phyloP scores from a whole-genome alignment of 768 basidiomycete genomes.

The Mycena haematopus region DNA sequence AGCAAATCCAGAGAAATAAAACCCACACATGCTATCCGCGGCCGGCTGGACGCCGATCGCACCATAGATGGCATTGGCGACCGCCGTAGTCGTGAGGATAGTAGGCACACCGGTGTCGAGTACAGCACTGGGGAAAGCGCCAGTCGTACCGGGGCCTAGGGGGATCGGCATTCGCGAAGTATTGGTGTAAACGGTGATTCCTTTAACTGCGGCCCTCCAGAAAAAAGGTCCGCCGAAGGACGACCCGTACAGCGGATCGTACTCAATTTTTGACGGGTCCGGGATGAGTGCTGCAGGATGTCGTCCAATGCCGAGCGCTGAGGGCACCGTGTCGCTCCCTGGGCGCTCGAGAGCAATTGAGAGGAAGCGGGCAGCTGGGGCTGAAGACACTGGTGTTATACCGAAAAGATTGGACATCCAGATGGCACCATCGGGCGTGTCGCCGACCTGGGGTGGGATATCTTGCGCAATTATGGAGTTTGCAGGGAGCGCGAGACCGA shows the following conservation, averaged over 20 bases:
- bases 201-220: slow-evolving; percentile 68
- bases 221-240: slow-evolving; percentile 56
- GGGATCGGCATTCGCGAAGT: slow-evolving; percentile 17
- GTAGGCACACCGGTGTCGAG: slow-evolving; percentile 74
- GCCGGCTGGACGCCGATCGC: slow-evolving; percentile 63
- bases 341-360: slow-evolving; percentile 74
- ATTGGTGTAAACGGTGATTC: slow-evolving; percentile 60
- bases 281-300: slow-evolving; percentile 63
- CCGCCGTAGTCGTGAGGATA: slow-evolving; percentile 62
- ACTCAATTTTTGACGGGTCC: slow-evolving; percentile 58
- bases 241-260: slow-evolving; percentile 45
- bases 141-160: slow-evolving; percentile 38
- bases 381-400: slow-evolving; percentile 56
- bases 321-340: slow-evolving; percentile 60
- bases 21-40: slow-evolving; percentile 68
- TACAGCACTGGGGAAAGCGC: slow-evolving; percentile 64
- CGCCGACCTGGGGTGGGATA: slow-evolving; percentile 55
- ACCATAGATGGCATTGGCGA: slow-evolving; percentile 83
- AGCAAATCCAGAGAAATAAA: slow-evolving; percentile 1
- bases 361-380: slow-evolving; percentile 69
- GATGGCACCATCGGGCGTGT: slow-evolving; percentile 68
- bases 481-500: slow-evolving; percentile 77
- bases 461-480: slow-evolving; percentile 67
- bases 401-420: slow-evolving; percentile 76
- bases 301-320: slow-evolving; percentile 70